Base-by-base conservation (phyloP, 2,329 filamentous ascomycete genomes). In the Blastomyces gilchristii region DNA sequence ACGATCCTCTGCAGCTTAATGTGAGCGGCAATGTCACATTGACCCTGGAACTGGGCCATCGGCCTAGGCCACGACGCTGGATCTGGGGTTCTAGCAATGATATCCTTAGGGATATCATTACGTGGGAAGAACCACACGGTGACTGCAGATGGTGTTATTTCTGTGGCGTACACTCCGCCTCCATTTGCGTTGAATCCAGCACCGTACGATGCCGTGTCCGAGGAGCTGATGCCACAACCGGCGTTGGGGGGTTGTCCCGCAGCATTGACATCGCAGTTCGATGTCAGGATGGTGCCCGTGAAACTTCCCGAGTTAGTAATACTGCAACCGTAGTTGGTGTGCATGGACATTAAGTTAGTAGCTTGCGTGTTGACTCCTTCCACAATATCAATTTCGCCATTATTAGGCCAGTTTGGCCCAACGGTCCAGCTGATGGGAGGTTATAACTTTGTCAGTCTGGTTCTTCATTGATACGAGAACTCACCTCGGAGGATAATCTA, bases 351-450 rank as follows among this genome's bases (percentile, higher is more conserved):
- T 52, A 78, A 72, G 70, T 86, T 82, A 65, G 79, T 74, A 1
- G 74, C 71, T 64, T 83, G 79, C 31, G 78, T 75, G 75, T 88
- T 86, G 68, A 88, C 85, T 43, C 86, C 86, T 76, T 90, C 87
- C 66, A 90, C 80, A 68, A 90, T 85, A 72, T 90, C 87, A 68
- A 90, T 87, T 75, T 89, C 87, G 41, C 87, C 87, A 2, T 76
- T 77, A 45, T 70, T 69, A 1, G 87, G 87, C 87, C 87, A 89
- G 68, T 81, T 76, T 14, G 79, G 78, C 7, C 86, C 86, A 52
- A 87, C 68, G 11, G 70, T 75, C 75, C 75, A 77, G 65, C 68
- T 68, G 16, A 39, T 43, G 52, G 34, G 25, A 6, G 22, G 60
- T 58, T 28, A 25, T 28, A 45, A 18, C 22, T 14, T 47, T 28